A percentile compares a stretch with the other conserved stretches of the same genome.
Evolutionary conservation across 2,329 filamentous ascomycete species (phyloP).

Genomic region (Paradendryphiella salina): DNA sequence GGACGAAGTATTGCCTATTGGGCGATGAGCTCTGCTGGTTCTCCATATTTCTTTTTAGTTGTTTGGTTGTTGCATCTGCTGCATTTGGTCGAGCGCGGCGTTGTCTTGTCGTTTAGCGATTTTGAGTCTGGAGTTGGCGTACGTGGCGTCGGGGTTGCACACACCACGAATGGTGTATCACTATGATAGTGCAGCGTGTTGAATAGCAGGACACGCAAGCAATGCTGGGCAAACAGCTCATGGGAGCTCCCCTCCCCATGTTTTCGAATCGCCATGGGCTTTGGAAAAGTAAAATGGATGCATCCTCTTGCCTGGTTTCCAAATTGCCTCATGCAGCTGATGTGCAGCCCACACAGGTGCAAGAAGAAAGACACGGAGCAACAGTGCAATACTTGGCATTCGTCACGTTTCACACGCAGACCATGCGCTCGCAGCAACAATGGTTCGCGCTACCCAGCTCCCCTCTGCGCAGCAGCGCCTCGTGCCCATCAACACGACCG

Average conservation of each 20-base stretch:
- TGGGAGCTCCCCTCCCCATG: no score
- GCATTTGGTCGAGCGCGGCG: slow-evolving; percentile 19
- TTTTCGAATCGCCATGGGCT: no score
- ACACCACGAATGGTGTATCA: background rate
- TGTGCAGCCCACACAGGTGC: no score
- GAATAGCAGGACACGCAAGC: slow-evolving; percentile 2
- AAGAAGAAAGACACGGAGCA: background rate
- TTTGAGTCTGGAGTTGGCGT: background rate
- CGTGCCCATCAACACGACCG: no score
- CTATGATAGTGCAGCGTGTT: background rate
- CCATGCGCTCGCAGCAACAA: no score
- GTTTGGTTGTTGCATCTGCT: slow-evolving; percentile 11
- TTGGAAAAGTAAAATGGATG: no score
- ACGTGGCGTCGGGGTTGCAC: background rate
- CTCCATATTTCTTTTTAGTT: background rate
- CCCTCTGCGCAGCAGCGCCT: no score
- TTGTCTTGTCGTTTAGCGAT: slow-evolving; percentile 5
- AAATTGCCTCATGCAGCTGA: no score
- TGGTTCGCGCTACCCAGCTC: no score
- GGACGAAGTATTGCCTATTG: slow-evolving; percentile 23
- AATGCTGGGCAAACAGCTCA: background rate
- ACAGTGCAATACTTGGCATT: background rate
- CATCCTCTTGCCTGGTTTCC: no score
- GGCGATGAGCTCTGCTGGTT: background rate
- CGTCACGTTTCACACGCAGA: background rate